Conservation (phyloP, 169 alveolate genomes). For the Cryptosporidium sp. region DNA sequence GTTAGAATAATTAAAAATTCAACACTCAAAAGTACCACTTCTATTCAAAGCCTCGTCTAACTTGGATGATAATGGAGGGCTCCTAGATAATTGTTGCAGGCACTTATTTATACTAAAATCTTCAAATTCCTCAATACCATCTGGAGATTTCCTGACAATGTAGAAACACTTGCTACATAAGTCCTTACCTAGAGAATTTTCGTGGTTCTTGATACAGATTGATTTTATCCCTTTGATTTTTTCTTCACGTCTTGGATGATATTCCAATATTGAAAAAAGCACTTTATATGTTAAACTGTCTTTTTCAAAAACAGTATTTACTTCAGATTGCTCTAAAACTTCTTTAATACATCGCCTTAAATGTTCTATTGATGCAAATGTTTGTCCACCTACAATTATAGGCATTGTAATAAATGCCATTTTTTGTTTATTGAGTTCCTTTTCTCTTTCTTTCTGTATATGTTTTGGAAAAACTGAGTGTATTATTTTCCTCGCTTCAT, state of each 20-base stretch:
- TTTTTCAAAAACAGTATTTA: conserved; percentile 42
- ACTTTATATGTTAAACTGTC: conserved; percentile 43
- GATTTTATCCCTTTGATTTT: conserved; percentile 38
- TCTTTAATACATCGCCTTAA: conserved; percentile 63
- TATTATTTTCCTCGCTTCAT: conserved; percentile 50
- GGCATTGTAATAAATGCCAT: conserved; percentile 37
- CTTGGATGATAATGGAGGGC: conserved; percentile 54
- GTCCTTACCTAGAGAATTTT: background rate
- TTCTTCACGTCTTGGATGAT: conserved; percentile 51
- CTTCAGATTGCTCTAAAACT: conserved; percentile 32
- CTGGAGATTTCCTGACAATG: conserved; percentile 16
- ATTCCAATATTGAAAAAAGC: conserved; percentile 26
- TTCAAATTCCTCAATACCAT: conserved; percentile 54
- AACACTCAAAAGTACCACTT: background rate
- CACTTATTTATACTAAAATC: conserved; percentile 67
- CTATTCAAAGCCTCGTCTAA: background rate
- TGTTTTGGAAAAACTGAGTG: conserved; percentile 51
- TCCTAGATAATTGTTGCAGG: conserved; percentile 59
- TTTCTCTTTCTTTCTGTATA: conserved; percentile 71
- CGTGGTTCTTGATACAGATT: conserved; percentile 41
- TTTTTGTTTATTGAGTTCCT: conserved; percentile 65
- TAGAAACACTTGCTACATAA: conserved; percentile 38
- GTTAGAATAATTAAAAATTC: background rate
- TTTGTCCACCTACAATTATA: conserved; percentile 42
- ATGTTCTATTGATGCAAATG: conserved; percentile 69